Evolutionary conservation across 805 yeast genomes (phyloP).

Genomic region (Monosporozyma aerobia): DNA sequence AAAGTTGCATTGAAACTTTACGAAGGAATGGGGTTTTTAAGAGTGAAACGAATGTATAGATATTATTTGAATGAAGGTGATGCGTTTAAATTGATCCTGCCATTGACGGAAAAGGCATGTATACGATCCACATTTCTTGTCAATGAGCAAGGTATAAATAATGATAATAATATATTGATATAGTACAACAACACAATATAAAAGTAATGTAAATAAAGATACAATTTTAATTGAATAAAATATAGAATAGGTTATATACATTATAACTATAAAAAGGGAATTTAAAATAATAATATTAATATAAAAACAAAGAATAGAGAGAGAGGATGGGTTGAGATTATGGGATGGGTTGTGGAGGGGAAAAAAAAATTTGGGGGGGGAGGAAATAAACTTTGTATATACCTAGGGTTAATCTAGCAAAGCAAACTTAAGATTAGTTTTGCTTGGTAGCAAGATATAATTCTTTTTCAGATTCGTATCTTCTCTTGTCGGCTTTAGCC

Average conservation of each 20-base stretch:
- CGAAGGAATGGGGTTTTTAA: conserved; percentile 66
- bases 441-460: conserved; percentile 49
- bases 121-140: conserved; percentile 43
- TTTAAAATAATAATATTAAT: background rate
- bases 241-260: background rate
- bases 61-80: conserved; percentile 90
- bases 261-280: background rate
- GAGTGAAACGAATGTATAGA: conserved; percentile 67
- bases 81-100: conserved; percentile 80
- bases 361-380: background rate
- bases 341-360: background rate
- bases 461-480: conserved; percentile 94
- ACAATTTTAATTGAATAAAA: background rate
- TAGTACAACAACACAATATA: conserved; percentile 10
- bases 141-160: background rate
- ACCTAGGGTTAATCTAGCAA: background rate
- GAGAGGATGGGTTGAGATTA: background rate
- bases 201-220: background rate
- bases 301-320: background rate
- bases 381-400: background rate
- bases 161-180: background rate
- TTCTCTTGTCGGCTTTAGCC: conserved; percentile 94
- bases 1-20: conserved; percentile 58
- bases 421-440: background rate
- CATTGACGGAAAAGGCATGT: conserved; percentile 55